Base-by-base conservation (phyloP, 1,139 yeast genomes). In the Pichia sp. region DNA sequence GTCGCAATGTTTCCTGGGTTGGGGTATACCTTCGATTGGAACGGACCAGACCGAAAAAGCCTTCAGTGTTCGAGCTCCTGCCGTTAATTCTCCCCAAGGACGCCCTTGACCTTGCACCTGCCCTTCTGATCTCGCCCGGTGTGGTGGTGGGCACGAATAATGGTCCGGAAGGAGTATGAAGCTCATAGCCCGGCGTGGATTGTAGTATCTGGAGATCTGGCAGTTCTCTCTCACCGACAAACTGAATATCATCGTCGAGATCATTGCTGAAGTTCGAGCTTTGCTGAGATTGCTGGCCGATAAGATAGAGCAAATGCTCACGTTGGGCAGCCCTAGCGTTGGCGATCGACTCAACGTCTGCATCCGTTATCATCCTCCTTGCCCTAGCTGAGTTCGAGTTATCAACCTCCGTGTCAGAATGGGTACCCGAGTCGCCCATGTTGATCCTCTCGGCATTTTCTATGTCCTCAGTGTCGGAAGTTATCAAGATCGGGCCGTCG, bases 181-280 rank as follows among this genome's bases (percentile, higher is more conserved):
- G 8, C 2, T 45, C 31, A 18, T 19, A 53, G 8, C 55, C 55
- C 2, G 53, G 37, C 22, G 36, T 25, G 6, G 45, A 22, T 23
- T 46, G 44, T 16, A 52, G 22, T 9, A 52, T 44, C 41, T 54
- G 43, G 23, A 55, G 30, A 34, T 52, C 56, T n/a, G 60, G 60
- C 8, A 50, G 41, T 22, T 53, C 54, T 12, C 55, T 46, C 44
- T 52, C 57, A 8, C 60, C 54, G 21, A 54, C 46, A 21, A 62
- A 49, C 40, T 60, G 56, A 21, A 62, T 52, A 3, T 61, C 66
- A 49, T 62, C 62, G 36, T 56, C 55, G n/a, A 49, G 51, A n/a
- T 46, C 56, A 42, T 44, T 47, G 22, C 36, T 46, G 31, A 8
- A 22, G 26, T 25, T 26, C n/a, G 9, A 7, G 26, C 18, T 9